Conservation (phyloP, 495 filamentous ascomycete genomes). For the Astrothelium subdiscretum region DNA sequence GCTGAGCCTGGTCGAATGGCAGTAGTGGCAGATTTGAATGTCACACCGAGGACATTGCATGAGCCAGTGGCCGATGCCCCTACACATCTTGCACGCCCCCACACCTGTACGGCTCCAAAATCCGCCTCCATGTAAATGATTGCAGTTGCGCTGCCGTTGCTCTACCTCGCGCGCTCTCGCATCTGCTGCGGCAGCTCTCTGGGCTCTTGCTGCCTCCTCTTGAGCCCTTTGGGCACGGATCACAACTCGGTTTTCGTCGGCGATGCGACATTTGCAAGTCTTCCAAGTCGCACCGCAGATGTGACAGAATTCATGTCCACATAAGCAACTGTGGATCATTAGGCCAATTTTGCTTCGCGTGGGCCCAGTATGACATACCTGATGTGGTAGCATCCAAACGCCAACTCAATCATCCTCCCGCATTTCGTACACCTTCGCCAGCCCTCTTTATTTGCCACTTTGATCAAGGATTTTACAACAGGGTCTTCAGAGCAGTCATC, state of each 20-base stretch:
- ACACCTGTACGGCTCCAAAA: neutral
- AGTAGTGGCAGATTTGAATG: neutral
- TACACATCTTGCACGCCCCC: neutral
- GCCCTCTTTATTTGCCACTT: slow-evolving; percentile 25
- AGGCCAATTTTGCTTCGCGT: neutral
- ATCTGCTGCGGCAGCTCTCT: neutral
- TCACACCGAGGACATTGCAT: neutral
- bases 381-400: slow-evolving; percentile 38
- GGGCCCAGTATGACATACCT: slow-evolving; percentile 3
- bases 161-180: neutral
- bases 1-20: neutral
- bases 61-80: neutral
- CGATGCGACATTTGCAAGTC: slow-evolving; percentile 16
- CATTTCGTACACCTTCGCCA: slow-evolving; percentile 37
- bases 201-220: neutral
- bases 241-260: neutral
- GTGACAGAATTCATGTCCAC: slow-evolving; percentile 47
- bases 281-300: slow-evolving; percentile 42
- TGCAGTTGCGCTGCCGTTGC: neutral
- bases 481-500: slow-evolving; percentile 35
- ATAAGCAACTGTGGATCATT: slow-evolving; percentile 28
- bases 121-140: neutral
- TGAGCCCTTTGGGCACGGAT: neutral
- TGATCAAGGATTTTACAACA: slow-evolving; percentile 24
- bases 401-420: slow-evolving; percentile 31